phyloP scores from a whole-genome alignment of 2,329 filamentous ascomycete species.

The Calonectria pteridis region DNA sequence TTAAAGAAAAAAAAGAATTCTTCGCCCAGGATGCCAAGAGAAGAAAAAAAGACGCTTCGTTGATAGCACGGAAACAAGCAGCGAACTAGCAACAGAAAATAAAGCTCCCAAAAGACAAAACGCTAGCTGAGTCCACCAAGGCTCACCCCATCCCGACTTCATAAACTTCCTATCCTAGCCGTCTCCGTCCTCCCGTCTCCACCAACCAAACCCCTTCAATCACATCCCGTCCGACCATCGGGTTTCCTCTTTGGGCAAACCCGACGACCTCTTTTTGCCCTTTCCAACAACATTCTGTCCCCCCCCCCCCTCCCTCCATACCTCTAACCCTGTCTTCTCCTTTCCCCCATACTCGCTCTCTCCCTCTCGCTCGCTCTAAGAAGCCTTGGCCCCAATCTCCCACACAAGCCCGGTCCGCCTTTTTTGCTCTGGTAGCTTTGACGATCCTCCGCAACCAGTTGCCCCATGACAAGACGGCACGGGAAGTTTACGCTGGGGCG shows the following conservation, averaged over 20 bases:
- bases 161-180: background rate
- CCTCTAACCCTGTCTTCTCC: background rate
- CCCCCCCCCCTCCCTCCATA: background rate
- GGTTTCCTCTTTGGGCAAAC: constrained; percentile 36
- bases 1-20: background rate
- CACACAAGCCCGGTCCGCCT: background rate
- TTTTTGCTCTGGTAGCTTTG: background rate
- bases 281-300: too few relatives aligned
- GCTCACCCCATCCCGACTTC: constrained; percentile 4
- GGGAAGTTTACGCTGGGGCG: constrained; percentile 9
- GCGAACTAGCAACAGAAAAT: background rate
- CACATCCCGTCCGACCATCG: constrained; percentile 20
- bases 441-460: constrained; percentile 22
- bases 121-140: background rate
- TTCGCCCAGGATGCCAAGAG: background rate
- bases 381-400: background rate
- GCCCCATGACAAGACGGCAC: constrained; percentile 18
- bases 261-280: constrained; percentile 18
- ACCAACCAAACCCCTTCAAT: constrained; percentile 6
- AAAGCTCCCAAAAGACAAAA: background rate
- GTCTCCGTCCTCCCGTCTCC: constrained; percentile 5
- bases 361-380: background rate
- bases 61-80: background rate
- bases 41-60: background rate
- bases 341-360: background rate